Conservation (phyloP, 257 asterid species). For the Lycium barbarum region DNA sequence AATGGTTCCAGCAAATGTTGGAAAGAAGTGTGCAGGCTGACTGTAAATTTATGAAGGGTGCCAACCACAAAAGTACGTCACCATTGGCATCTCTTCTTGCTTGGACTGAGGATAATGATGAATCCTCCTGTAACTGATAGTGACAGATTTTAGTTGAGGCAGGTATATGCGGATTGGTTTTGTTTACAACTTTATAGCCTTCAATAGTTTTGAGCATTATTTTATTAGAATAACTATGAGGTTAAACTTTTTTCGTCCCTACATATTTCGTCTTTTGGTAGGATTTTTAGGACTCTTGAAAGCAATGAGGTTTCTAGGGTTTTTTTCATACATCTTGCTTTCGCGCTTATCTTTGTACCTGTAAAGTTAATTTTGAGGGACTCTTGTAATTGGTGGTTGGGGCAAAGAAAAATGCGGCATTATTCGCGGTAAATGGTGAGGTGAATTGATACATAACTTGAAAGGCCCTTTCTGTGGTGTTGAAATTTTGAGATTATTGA, state of each 20-base stretch:
- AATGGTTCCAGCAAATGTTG: conserved; percentile 38
- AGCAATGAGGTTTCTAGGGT: conserved; percentile 42
- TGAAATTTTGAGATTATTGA: background rate
- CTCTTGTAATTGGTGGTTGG: conserved; percentile 61
- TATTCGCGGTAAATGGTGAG: background rate
- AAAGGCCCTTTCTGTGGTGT: background rate
- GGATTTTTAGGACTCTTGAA: conserved; percentile 43
- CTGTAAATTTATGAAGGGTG: conserved; percentile 53
- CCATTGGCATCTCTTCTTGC: conserved; percentile 43
- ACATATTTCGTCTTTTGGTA: conserved; percentile 34
- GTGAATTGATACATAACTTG: background rate
- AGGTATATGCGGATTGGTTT: conserved; percentile 50
- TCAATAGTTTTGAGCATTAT: conserved; percentile 27
- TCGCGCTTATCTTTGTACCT: conserved; percentile 40
- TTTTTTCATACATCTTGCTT: conserved; percentile 35
- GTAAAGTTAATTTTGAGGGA: conserved; percentile 62
- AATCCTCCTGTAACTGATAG: conserved; percentile 62
- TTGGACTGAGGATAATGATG: conserved; percentile 41
- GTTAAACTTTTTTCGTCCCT: conserved; percentile 41
- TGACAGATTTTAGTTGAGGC: conserved; percentile 49
- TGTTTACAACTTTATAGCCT: conserved; percentile 34
- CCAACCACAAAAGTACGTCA: conserved; percentile 41
- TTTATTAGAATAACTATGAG: conserved; percentile 41
- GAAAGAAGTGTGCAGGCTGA: conserved; percentile 38
- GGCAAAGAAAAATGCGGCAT: conserved; percentile 41